Conservation (phyloP, 73 alveolate species). For the Symbiodinium natans region DNA sequence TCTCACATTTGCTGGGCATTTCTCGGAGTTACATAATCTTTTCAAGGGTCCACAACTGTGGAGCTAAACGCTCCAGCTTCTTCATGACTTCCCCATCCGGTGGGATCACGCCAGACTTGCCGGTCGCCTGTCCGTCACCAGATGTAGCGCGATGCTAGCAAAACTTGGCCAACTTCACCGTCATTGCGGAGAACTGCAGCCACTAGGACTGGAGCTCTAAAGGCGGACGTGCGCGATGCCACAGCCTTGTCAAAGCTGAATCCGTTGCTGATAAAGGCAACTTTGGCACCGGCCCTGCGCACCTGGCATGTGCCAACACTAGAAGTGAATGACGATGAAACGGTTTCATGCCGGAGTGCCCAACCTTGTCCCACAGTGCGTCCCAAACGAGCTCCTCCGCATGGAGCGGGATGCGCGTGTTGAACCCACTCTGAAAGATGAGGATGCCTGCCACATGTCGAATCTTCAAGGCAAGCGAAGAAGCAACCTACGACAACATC, state of each 20-base stretch:
- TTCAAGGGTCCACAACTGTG: conserved; percentile 32
- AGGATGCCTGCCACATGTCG: conserved; percentile 10
- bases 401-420: conserved; percentile 55
- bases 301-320: not conserved
- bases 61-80: not conserved
- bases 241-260: conserved; percentile 62
- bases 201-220: too few species aligned
- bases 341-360: not conserved
- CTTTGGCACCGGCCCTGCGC: conserved; percentile 57
- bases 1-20: too few species aligned
- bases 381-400: conserved; percentile 50
- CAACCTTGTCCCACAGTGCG: conserved; percentile 23
- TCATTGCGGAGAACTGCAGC: too few species aligned
- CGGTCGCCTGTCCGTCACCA: not conserved
- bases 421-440: conserved; percentile 78
- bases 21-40: too few species aligned
- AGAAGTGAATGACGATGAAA: not conserved
- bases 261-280: conserved; percentile 58
- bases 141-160: too few species aligned
- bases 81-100: conserved; percentile 55
- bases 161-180: too few species aligned
- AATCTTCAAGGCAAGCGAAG: too few species aligned
- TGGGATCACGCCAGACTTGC: conserved; percentile 48
- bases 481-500: too few species aligned
- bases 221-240: too few species aligned